A percentile compares a stretch with the other conserved stretches of the same genome.
phyloP scores from a whole-genome alignment of 2,329 filamentous ascomycete species.

The Phialemoniopsis sp. region DNA sequence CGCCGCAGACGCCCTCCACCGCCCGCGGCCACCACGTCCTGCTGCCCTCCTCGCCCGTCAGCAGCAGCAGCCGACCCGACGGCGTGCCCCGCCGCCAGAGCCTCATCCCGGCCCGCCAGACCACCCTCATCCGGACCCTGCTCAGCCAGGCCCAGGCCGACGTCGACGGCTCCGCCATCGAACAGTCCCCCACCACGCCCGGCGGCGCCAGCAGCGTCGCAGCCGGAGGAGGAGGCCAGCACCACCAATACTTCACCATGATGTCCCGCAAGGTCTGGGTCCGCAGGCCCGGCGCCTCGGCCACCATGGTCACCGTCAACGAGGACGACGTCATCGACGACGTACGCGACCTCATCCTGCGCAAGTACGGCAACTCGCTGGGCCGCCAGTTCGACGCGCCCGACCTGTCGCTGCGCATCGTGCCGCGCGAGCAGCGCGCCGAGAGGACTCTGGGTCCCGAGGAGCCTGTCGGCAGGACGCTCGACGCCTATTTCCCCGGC shows the following conservation, averaged over 20 bases:
- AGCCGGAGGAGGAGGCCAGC: conserved; percentile 3
- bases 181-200: too few relatives aligned
- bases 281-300: conserved; percentile 77
- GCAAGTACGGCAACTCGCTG: conserved; percentile 91
- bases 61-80: not conserved
- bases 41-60: not conserved
- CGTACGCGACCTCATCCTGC: conserved; percentile 84
- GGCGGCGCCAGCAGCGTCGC: too few relatives aligned
- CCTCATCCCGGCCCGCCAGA: not conserved
- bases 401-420: conserved; percentile 77
- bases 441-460: conserved; percentile 80
- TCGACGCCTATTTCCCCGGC: conserved; percentile 81
- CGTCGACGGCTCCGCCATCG: not conserved
- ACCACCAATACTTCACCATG: conserved; percentile 41
- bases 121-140: not conserved
- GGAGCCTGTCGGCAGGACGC: conserved; percentile 71
- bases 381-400: conserved; percentile 87
- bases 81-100: not conserved
- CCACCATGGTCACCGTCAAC: conserved; percentile 79
- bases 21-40: not conserved
- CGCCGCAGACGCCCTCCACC: not conserved
- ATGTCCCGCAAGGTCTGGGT: conserved; percentile 88
- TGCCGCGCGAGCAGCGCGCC: conserved; percentile 59
- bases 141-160: not conserved
- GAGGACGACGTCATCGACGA: conserved; percentile 94